Base-by-base conservation (phyloP, 306 rosid genomes). In the Astragalus membranaceus region DNA sequence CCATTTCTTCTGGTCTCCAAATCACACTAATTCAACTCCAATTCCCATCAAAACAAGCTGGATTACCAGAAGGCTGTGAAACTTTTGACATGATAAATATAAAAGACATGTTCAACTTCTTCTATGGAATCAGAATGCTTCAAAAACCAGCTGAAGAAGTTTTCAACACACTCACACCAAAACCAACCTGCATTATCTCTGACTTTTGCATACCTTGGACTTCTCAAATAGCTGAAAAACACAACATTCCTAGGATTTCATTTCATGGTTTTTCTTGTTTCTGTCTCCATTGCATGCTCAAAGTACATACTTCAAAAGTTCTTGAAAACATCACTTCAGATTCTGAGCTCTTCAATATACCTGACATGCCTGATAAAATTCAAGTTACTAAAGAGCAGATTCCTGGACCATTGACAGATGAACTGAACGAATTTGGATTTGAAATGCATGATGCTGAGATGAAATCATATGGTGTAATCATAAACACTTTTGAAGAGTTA, bases 171-270 rank as follows among this genome's bases (percentile, higher is more conserved):
- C 56, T 87, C 2, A 58, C 39, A 6, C 88, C 86, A 0, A 71
- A 26, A 7, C 89, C 96, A 29, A 77, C 20, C 50, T 87, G 89
- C 84, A 82, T 89, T 3, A 78, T 88, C 43, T 85, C 92, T 5
- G 89, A 88, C 52, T 37, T 80, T 35, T 55, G 73, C 14, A 54
- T 88, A 8, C 84, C 91, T 9, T 90, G 85, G 86, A 86, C 95
- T 3, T 36, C 73, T 17, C 59, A 80, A 64, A 13, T 86, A 6
- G 83, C 88, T 46, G 23, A 32, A 6, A 81, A 59, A 56, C 57
- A 84, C 15, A 16, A 62, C 3, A 81, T 90, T 48, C 95, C 90
- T 1, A 68, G 90, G 83, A 58, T 91, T 26, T 62, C 86, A 1
- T 90, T 87, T 79, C 7, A 30, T 6, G 86, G 86, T 0, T 15